A percentile compares a stretch with the other conserved stretches of the same genome.
Evolutionary conservation across 768 basidiomycete genomes (phyloP).

Genomic region (Nidularia sp.): DNA sequence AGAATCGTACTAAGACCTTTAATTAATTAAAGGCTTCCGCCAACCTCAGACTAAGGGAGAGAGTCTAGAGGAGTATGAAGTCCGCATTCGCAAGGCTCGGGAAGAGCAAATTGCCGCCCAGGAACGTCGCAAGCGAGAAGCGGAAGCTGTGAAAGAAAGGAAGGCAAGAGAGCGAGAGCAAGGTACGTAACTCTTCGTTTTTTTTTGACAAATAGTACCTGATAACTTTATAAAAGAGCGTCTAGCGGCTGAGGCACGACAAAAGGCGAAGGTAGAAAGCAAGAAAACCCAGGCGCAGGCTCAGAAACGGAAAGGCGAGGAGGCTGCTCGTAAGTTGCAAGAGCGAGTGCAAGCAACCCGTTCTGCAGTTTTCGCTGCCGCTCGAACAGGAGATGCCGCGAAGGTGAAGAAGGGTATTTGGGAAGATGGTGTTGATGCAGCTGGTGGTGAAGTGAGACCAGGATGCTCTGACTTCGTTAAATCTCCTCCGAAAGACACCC

Average conservation of each 20-base stretch:
- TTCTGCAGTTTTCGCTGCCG: conserved; percentile 62
- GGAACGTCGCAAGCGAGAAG: conserved; percentile 47
- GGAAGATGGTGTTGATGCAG: conserved; percentile 68
- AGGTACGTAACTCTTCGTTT: conserved; percentile 26
- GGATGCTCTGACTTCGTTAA: conserved; percentile 52
- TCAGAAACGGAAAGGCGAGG: conserved; percentile 44
- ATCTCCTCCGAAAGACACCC: conserved; percentile 42
- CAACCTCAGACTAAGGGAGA: conserved; percentile 29
- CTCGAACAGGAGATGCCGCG: conserved; percentile 46
- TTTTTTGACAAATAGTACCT: neutral
- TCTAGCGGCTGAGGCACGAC: conserved; percentile 51
- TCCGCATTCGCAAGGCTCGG: conserved; percentile 41
- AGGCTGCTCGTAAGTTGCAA: conserved; percentile 40
- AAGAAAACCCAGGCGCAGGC: conserved; percentile 55
- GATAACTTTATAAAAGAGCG: conserved; percentile 34
- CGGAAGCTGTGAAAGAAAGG: conserved; percentile 41
- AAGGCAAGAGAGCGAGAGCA: conserved; percentile 48
- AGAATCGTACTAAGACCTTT: neutral
- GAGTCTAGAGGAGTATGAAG: conserved; percentile 46
- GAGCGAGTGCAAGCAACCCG: conserved; percentile 52
- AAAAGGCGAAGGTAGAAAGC: conserved; percentile 46
- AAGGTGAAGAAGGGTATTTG: conserved; percentile 63
- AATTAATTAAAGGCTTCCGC: conserved; percentile 4
- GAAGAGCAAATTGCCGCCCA: conserved; percentile 56
- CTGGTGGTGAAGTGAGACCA: conserved; percentile 63